A percentile compares a stretch with the other conserved stretches of the same genome.
phyloP scores from a whole-genome alignment of 2,329 filamentous ascomycete species.

The Fusarium nodosum region DNA sequence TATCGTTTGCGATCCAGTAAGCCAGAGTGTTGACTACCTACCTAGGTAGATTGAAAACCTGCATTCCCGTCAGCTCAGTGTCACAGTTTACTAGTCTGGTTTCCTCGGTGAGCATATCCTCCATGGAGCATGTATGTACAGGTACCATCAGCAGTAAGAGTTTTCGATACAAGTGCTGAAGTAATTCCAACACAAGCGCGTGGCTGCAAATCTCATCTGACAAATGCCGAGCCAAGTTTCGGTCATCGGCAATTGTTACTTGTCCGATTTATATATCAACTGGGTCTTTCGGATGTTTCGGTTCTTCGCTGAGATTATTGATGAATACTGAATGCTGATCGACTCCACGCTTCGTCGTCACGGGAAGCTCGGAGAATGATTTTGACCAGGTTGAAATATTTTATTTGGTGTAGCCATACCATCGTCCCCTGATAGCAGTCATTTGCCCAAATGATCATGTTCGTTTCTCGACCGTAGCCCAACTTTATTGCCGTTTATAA shows the following conservation, averaged over 20 bases:
- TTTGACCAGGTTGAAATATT: neutral
- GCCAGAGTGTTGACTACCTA: neutral
- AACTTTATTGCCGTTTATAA: neutral
- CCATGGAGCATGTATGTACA: neutral
- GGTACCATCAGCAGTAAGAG: neutral
- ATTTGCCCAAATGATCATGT: slow-evolving; percentile 12
- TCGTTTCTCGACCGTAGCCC: neutral
- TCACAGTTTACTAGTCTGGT: neutral
- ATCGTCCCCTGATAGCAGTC: slow-evolving; percentile 8
- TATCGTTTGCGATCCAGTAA: neutral
- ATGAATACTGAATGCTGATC: neutral
- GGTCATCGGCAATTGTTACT: slow-evolving; percentile 20
- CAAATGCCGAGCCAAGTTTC: slow-evolving; percentile 32
- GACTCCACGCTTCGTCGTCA: slow-evolving; percentile 2
- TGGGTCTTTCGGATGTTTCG: slow-evolving; percentile 21
- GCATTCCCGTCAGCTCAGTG: neutral
- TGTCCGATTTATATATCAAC: slow-evolving; percentile 12
- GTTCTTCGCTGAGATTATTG: slow-evolving; percentile 3
- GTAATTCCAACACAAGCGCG: slow-evolving; percentile 29
- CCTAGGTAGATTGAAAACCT: neutral
- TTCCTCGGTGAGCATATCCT: neutral
- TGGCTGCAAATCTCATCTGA: slow-evolving; percentile 26
- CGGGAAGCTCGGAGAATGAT: slow-evolving; percentile 21
- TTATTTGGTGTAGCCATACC: neutral
- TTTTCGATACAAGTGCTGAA: neutral